phyloP scores from a whole-genome alignment of 768 basidiomycete genomes.

The Termitomyces sp. region DNA sequence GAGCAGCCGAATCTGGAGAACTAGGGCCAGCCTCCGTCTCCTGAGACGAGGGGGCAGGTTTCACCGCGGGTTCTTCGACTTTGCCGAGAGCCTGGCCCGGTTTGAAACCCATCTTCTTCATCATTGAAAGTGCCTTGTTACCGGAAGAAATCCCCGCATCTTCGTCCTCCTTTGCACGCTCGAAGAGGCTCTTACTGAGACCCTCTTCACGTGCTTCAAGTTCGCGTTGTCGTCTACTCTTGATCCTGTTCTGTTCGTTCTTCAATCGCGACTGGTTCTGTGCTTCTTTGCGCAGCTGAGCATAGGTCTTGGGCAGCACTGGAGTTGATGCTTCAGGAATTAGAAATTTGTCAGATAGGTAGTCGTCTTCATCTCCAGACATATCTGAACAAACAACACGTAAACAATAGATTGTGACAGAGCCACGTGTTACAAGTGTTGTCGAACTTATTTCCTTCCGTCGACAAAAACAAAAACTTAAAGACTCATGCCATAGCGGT shows the following conservation, averaged over 20 bases:
- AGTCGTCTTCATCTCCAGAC: conserved; percentile 73
- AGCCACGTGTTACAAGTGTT: not conserved
- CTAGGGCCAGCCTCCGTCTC: not conserved
- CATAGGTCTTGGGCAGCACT: conserved; percentile 57
- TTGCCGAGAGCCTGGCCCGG: conserved; percentile 76
- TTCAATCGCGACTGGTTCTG: conserved; percentile 52
- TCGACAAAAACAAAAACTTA: not conserved
- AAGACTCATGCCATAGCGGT: not conserved
- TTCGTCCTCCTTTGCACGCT: conserved; percentile 65
- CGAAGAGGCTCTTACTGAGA: conserved; percentile 76
- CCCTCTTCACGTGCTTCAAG: conserved; percentile 75
- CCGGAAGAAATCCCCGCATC: conserved; percentile 45
- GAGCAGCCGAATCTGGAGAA: not conserved
- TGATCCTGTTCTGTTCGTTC: conserved; percentile 64
- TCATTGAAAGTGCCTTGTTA: conserved; percentile 83
- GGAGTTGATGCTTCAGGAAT: conserved; percentile 32
- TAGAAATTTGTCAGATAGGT: conserved; percentile 86
- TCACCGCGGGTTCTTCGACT: conserved; percentile 20
- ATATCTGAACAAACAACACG: conserved; percentile 32
- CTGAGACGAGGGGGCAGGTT: not conserved
- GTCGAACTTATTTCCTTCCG: not conserved
- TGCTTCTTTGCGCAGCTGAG: conserved; percentile 66
- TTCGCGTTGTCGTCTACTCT: conserved; percentile 67
- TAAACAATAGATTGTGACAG: conserved; percentile 8
- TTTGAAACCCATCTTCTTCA: conserved; percentile 94